Percentiles rank a stretch among this genome's conserved stretches.
Evolutionary conservation across 768 basidiomycete genomes (phyloP).

Genomic region (Collybia sp.): DNA sequence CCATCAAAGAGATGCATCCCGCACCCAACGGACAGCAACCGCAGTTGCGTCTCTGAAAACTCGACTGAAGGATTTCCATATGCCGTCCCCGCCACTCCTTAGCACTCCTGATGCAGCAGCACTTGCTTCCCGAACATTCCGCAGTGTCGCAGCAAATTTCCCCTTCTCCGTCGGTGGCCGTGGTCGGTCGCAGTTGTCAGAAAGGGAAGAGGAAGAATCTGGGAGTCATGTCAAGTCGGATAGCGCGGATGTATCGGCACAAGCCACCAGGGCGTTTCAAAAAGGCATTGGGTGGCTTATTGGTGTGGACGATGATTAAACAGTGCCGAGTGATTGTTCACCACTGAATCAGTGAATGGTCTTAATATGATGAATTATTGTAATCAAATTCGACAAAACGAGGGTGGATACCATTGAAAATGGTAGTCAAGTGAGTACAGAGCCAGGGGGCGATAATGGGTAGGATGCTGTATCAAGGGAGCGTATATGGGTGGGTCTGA

Average conservation of each 20-base stretch:
- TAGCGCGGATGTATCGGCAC: slow-evolving; percentile 61
- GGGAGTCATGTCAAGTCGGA: slow-evolving; percentile 36
- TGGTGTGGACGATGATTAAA: slow-evolving; percentile 66
- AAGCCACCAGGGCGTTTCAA: slow-evolving; percentile 75
- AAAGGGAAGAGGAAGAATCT: slow-evolving; percentile 38
- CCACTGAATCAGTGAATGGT: too few relatives aligned
- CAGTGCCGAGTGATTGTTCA: slow-evolving; percentile 2
- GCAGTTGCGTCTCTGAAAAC: slow-evolving; percentile 52
- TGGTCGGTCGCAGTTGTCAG: slow-evolving; percentile 30
- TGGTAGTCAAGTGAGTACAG: slow-evolving; percentile 4
- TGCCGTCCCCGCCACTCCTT: slow-evolving; percentile 64
- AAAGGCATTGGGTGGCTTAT: slow-evolving; percentile 96
- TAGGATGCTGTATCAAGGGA: background rate
- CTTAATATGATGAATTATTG: background rate
- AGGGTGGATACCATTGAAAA: background rate
- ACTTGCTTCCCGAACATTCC: slow-evolving; percentile 75
- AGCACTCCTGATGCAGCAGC: slow-evolving; percentile 78
- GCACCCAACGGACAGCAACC: slow-evolving; percentile 19
- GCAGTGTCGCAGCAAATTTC: slow-evolving; percentile 69
- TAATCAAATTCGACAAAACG: slow-evolving; percentile 1
- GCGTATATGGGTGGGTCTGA: slow-evolving; percentile 1
- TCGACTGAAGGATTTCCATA: slow-evolving; percentile 60
- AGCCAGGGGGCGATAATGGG: background rate
- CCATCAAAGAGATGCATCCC: slow-evolving; percentile 19
- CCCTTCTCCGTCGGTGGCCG: slow-evolving; percentile 55